Evolutionary conservation across 306 rosid species (phyloP).

Genomic region (Cucumis melo): DNA sequence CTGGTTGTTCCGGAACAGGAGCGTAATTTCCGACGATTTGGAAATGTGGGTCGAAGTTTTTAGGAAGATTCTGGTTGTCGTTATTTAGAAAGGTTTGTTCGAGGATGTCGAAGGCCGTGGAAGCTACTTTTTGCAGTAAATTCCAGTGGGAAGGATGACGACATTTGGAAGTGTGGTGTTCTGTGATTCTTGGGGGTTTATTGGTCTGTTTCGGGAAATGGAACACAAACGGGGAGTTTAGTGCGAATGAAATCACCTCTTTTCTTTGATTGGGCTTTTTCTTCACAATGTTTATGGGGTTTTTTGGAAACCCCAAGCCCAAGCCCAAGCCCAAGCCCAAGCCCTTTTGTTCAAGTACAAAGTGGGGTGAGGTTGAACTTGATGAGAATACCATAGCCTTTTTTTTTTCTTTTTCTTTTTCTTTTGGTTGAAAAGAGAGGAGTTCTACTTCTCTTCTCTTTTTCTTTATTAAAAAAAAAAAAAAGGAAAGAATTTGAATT

Average conservation of each 20-base stretch:
- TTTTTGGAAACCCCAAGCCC: not conserved
- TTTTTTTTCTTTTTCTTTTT: not conserved
- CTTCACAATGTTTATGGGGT: not conserved
- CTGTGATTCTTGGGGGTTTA: not conserved
- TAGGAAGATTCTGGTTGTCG: not conserved
- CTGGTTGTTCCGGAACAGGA: slow-evolving; percentile 2
- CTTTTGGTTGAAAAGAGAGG: not conserved
- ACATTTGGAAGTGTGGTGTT: not conserved
- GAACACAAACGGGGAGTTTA: not conserved
- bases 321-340: not conserved
- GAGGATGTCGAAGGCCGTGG: not conserved
- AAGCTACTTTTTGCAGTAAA: not conserved
- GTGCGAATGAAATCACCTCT: not conserved
- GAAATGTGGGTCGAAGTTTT: not conserved
- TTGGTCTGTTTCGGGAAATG: not conserved
- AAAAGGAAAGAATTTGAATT: not conserved
- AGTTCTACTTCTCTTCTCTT: not conserved
- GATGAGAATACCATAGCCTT: no score
- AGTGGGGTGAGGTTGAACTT: no score
- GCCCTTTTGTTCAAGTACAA: no score
- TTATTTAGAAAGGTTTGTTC: not conserved
- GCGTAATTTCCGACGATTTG: slow-evolving; percentile 4
- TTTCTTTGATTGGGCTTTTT: not conserved
- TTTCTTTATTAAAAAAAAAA: no score
- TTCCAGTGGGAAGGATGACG: not conserved